These are phyloP conservation scores for Apiosordaria backusii DNA, from an alignment of 495 filamentous ascomycete genomes.

Conservation along the genomic window DNA sequence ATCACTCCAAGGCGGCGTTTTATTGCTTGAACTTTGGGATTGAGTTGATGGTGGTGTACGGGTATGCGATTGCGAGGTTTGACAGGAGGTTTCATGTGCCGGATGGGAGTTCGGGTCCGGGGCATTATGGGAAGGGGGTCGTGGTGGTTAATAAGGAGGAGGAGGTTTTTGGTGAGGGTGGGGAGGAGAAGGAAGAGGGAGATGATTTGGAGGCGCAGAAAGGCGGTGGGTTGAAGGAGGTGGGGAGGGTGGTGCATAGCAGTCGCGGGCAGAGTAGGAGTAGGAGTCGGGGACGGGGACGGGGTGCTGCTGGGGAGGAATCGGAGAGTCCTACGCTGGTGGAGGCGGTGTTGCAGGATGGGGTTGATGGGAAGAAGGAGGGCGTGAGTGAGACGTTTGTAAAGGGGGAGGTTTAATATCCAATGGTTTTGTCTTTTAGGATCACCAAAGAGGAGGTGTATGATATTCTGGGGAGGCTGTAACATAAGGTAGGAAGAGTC, in stretches of 20 bases:
- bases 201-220: background rate
- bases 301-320: background rate
- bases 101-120: slow-evolving; percentile 40
- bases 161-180: background rate
- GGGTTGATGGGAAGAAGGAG: background rate
- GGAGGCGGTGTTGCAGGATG: background rate
- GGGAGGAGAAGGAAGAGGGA: background rate
- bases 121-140: slow-evolving; percentile 30
- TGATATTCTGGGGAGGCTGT: background rate
- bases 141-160: background rate
- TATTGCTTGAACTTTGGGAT: slow-evolving; percentile 75
- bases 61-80: slow-evolving; percentile 62
- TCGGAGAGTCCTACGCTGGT: background rate
- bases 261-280: background rate
- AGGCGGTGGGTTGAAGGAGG: no score
- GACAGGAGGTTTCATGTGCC: slow-evolving; percentile 75
- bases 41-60: slow-evolving; percentile 63
- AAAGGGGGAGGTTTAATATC: background rate
- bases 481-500: background rate
- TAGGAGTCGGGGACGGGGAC: background rate
- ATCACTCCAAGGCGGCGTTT: slow-evolving; percentile 65
- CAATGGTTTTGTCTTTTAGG: background rate
- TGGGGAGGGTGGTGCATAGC: no score
- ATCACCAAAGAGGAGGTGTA: background rate
- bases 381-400: no score